Evolutionary conservation across 192 early-diverging fungal species (phyloP).

Genomic region (Coemansia sp.): DNA sequence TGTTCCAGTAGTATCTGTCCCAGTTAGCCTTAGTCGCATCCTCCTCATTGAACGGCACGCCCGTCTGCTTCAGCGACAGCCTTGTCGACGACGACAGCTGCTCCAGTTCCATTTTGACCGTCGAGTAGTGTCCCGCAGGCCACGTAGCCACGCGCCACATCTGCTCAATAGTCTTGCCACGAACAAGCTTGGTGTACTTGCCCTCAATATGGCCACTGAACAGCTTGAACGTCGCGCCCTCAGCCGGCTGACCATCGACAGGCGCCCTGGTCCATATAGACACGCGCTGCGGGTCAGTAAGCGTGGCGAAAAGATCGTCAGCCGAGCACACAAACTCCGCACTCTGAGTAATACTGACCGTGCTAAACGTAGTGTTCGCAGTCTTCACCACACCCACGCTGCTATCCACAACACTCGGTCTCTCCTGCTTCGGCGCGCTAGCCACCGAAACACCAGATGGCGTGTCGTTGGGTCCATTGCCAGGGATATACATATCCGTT

Average conservation of each 20-base stretch:
- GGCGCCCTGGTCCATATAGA: constrained; percentile 78
- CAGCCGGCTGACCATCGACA: constrained; percentile 65
- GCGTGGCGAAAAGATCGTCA: constrained; percentile 75
- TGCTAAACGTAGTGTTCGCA: constrained; percentile 52
- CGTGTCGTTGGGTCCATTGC: neutral
- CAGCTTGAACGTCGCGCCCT: constrained; percentile 69
- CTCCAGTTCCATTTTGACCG: constrained; percentile 74
- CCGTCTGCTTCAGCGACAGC: constrained; percentile 76
- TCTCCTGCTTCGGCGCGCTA: constrained; percentile 8
- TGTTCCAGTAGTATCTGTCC: constrained; percentile 91
- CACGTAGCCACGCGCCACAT: constrained; percentile 87
- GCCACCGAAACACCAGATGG: constrained; percentile 11
- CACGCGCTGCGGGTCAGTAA: constrained; percentile 77
- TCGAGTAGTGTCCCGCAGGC: constrained; percentile 87
- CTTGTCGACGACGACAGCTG: constrained; percentile 68
- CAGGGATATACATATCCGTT: constrained; percentile 82
- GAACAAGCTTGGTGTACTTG: constrained; percentile 68
- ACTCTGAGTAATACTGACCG: constrained; percentile 69
- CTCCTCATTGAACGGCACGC: constrained; percentile 88
- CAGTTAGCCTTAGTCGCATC: constrained; percentile 86
- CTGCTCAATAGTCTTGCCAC: constrained; percentile 78
- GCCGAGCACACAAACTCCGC: constrained; percentile 86
- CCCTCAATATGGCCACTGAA: constrained; percentile 93
- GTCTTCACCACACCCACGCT: constrained; percentile 24
- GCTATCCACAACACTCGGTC: neutral